Evolutionary conservation across 2,329 filamentous ascomycete species (phyloP), one percentile per base, ranked within the genome.

Genomic region (Talaromyces sp.): DNA sequence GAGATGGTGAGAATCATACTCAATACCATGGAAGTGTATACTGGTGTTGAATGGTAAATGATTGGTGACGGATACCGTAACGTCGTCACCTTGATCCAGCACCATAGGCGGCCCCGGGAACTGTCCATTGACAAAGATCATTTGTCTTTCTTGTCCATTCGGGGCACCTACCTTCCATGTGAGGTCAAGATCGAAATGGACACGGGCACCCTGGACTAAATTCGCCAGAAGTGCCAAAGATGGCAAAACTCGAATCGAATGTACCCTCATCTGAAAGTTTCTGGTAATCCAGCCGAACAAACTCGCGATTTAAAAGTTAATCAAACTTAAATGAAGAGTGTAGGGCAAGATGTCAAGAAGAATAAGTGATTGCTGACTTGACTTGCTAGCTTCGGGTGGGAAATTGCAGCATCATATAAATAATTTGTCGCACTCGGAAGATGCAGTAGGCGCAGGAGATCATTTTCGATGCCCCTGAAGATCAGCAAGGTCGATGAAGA

Each of bases 121-220:
- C 49, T 70, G 68, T 25, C 68, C 70, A 60, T 74, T 74, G 49
- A 73, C 65, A 31, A 73, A 64, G 19, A 73, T 69, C 43, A 70
- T 67, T 41, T 68, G 37, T 33, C 69, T 67, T 62, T 68, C 41
- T 31, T 72, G 66, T 10, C 72, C 71, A 69, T 73, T 71, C 9
- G 71, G 72, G 3, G 70, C 68, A 8, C 71, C 59, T 2, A 62
- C 63, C 17, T 63, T 65, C 58, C 67, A 64, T 45, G 67, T 66
- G 19, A 73, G 62, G 13, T 68, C 66, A 25, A 73, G 61, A 10
- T 59, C 47, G 49, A 62, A 67, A 31, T 65, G 57, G 19, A 67
- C 65, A 49, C 49, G 62, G 17, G 65, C 61, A 39, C 61, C 43
- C n/a, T 57, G 56, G 10, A 43, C 52, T 7, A 62, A 25, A 45